phyloP scores from a whole-genome alignment of 352 stramenopile genomes.

The Peronosclerospora sorghi region DNA sequence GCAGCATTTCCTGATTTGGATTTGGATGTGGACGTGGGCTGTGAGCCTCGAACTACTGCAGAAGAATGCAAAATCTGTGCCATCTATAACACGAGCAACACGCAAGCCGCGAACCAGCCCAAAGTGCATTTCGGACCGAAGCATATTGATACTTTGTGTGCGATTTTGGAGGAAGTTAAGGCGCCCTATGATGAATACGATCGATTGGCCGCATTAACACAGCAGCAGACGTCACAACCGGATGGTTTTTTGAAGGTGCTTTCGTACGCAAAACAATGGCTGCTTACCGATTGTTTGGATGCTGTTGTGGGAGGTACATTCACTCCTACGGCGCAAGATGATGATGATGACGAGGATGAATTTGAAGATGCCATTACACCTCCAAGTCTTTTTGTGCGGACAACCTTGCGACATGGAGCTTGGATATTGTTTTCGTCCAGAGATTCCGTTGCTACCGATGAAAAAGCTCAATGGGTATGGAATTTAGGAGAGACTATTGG shows the following conservation, averaged over 20 bases:
- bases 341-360: slow-evolving; percentile 72
- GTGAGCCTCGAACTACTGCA: slow-evolving; percentile 14
- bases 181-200: slow-evolving; percentile 82
- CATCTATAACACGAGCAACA: slow-evolving; percentile 5
- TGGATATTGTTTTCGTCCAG: slow-evolving; percentile 43
- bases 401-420: slow-evolving; percentile 33
- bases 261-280: slow-evolving; percentile 78
- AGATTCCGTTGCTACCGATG: slow-evolving; percentile 5
- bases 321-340: slow-evolving; percentile 32
- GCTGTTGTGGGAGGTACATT: slow-evolving; percentile 37
- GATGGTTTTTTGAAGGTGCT: slow-evolving; percentile 80
- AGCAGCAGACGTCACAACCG: slow-evolving; percentile 60
- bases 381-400: slow-evolving; percentile 56
- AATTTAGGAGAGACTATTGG: slow-evolving; percentile 33
- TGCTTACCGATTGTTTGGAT: slow-evolving; percentile 69
- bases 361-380: slow-evolving; percentile 83
- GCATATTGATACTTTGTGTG: slow-evolving; percentile 79
- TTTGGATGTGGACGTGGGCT: slow-evolving; percentile 53
- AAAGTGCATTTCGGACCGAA: slow-evolving; percentile 61
- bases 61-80: slow-evolving; percentile 31
- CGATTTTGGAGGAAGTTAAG: slow-evolving; percentile 80
- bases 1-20: slow-evolving; percentile 75
- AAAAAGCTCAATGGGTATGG: slow-evolving; percentile 41
- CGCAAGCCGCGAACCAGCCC: slow-evolving; percentile 24
- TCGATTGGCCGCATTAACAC: slow-evolving; percentile 48